Evolutionary conservation across 352 stramenopile genomes (phyloP).

Genomic region (Phytophthora uliginosa): DNA sequence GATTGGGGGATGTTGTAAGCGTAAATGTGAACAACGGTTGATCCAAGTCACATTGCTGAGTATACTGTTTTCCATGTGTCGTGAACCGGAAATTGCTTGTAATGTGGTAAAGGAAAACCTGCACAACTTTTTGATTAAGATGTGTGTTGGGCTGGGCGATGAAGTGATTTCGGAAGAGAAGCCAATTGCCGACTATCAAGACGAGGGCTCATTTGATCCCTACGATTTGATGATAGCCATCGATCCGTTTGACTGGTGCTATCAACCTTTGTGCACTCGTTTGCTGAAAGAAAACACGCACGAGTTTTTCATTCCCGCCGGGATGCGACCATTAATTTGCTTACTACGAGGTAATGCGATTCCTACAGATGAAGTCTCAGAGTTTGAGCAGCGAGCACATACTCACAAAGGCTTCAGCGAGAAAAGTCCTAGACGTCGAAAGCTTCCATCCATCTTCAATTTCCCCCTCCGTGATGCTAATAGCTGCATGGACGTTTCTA

Average conservation of each 20-base stretch:
- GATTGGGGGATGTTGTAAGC: constrained; percentile 32
- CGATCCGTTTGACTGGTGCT: constrained; percentile 76
- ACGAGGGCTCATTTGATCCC: constrained; percentile 29
- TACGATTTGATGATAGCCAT: constrained; percentile 53
- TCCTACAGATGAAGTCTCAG: constrained; percentile 61
- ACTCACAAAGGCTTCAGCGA: neutral
- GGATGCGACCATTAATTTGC: constrained; percentile 44
- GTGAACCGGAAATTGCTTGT: constrained; percentile 37
- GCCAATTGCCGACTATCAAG: neutral
- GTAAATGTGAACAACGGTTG: constrained; percentile 38
- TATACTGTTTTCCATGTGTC: constrained; percentile 56
- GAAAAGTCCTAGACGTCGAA: constrained; percentile 9
- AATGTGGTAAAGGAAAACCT: constrained; percentile 55
- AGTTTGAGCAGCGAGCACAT: constrained; percentile 34
- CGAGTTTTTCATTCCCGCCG: constrained; percentile 54
- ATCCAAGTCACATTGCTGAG: constrained; percentile 35
- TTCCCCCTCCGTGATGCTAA: constrained; percentile 22
- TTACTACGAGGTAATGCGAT: constrained; percentile 46
- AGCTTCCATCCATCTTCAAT: constrained; percentile 53
- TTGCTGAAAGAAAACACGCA: constrained; percentile 30
- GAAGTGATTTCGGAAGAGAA: neutral
- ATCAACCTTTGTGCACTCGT: constrained; percentile 37
- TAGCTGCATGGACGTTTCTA: constrained; percentile 4
- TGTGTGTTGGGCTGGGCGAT: constrained; percentile 23
- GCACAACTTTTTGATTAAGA: constrained; percentile 49